Evolutionary conservation across 1,139 yeast species (phyloP), one percentile per base, ranked within the genome.

Genomic region (Kurtzmaniella quercitrusa): DNA sequence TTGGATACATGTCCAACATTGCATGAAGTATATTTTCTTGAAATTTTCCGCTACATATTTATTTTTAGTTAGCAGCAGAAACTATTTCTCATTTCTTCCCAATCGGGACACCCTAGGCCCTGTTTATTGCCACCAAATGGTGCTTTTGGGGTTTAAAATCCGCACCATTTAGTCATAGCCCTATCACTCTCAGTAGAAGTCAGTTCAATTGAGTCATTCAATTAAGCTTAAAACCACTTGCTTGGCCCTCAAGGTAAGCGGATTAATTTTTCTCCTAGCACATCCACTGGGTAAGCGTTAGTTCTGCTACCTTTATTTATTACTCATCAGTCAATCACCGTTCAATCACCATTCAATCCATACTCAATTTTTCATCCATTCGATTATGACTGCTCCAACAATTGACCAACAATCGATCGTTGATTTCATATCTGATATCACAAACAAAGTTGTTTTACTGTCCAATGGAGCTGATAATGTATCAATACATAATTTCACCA

Each of bases 91-190:
- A 27, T 27, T 7, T 7, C 5, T 27, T 27, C 31, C 31, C 31
- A 10, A 27, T 27, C 4, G 12, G 31, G 31, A 3, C 6, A n/a
- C 12, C 14, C 14, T 6, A 27, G 31, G 31, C 31, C 31, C 5
- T n/a, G 3, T 18, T 5, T 31, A 14, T 31, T 31, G 36, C 36
- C 36, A 31, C 36, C 36, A 31, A 31, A 31, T 11, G 36, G 36
- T 31, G 17, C 36, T 7, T 31, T 31, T 31, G 16, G 16, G 36
- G 18, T 31, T 31, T 31, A 31, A 5, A 31, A 31, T 31, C 36
- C 36, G 36, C 36, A 31, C 18, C 36, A 31, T 31, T 31, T 31
- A 31, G 36, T 31, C 36, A 31, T 31, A 31, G 18, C 27, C 27
- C 11, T 23, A 10, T n/a, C 8, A 21, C 7, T 5, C 7, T 5